Base-by-base conservation (phyloP, 495 filamentous ascomycete genomes). In the Rhizodiscina lignyota region DNA sequence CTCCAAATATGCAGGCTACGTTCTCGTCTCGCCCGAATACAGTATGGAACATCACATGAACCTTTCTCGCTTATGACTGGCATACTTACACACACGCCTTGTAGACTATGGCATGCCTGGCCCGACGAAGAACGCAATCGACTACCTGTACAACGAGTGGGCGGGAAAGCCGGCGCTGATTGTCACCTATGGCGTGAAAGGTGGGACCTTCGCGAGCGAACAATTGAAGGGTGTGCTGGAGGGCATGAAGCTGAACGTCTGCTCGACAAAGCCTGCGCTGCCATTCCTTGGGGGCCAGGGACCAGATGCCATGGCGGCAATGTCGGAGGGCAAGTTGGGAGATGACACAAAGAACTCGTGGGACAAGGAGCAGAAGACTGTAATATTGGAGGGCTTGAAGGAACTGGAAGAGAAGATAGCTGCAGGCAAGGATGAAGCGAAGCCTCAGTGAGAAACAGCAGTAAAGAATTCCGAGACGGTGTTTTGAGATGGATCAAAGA, bases 131-230 rank as follows among this genome's bases (percentile, higher is more conserved):
- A 74, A 75, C 46, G 72, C 72, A 12, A 62, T 77, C 31, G 71
- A 77, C 45, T 74, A 72, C 44, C 58, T 77, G 0, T 54, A 56
- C 30, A 44, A 68, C 41, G 71, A 77, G 47, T 75, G 71, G 71
- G 60, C 50, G 35, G 67, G 64, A 19, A 76, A 75, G 50, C 64
- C 70, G 0, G 63, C 63, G 15, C 55, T 53, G 36, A 60, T 74
- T 39, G 60, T 76, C 11, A 65, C 54, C 35, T 74, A 73, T 53
- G 70, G 72, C 3, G 56, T 60, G 0, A 36, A 51, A 18, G 70
- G 21, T 39, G 21, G 24, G 24, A 8, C 13, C 8, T 8, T 8
- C 8, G 24, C 24, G 24, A 13, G 24, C 8, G 24, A 27, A 13
- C 24, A 27, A 6, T 27, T 27, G 24, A 27, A 13, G 6, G 8